These are phyloP conservation scores for Ustilago vetiveriae DNA, from an alignment of 1,284 basidiomycete species.

Conservation along the genomic window DNA sequence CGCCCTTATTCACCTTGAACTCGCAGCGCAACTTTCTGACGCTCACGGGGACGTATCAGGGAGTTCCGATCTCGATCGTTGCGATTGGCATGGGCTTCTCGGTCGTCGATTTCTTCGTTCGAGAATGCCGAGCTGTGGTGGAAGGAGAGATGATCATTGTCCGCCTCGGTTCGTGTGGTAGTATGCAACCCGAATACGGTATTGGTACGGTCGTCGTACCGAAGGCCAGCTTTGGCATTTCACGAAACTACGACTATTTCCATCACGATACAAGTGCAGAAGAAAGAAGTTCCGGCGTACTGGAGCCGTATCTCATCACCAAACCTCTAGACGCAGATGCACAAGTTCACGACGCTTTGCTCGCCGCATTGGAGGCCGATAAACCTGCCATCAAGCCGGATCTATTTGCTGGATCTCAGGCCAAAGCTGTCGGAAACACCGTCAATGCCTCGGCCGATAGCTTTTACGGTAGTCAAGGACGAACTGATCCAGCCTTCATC, in stretches of 20 bases:
- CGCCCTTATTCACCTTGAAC: slow-evolving; percentile 72
- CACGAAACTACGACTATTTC: slow-evolving; percentile 78
- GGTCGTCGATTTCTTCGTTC: slow-evolving; percentile 78
- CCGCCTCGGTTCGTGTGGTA: slow-evolving; percentile 72
- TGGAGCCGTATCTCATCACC: slow-evolving; percentile 75
- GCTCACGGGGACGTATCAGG: slow-evolving; percentile 79
- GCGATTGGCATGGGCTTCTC: slow-evolving; percentile 81
- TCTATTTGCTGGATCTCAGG: slow-evolving; percentile 25
- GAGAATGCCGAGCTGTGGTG: slow-evolving; percentile 81
- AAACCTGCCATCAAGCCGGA: slow-evolving; percentile 4
- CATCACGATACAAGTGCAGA: slow-evolving; percentile 36
- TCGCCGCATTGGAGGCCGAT: slow-evolving; percentile 34
- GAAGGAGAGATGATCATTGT: slow-evolving; percentile 78
- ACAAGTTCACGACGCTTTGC: slow-evolving; percentile 69
- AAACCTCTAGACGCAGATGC: slow-evolving; percentile 75
- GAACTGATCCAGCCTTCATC: slow-evolving; percentile 77
- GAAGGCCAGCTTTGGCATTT: slow-evolving; percentile 75
- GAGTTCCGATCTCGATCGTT: slow-evolving; percentile 77
- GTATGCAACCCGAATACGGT: slow-evolving; percentile 74
- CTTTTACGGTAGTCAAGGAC: slow-evolving; percentile 85
- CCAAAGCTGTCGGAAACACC: slow-evolving; percentile 42
- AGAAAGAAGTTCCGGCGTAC: slow-evolving; percentile 22
- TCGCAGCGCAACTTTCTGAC: slow-evolving; percentile 83
- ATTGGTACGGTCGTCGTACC: slow-evolving; percentile 81
- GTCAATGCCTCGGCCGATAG: slow-evolving; percentile 66